These are phyloP conservation scores for Candida chilensis DNA, from an alignment of 805 yeast species.

Conservation along the genomic window DNA sequence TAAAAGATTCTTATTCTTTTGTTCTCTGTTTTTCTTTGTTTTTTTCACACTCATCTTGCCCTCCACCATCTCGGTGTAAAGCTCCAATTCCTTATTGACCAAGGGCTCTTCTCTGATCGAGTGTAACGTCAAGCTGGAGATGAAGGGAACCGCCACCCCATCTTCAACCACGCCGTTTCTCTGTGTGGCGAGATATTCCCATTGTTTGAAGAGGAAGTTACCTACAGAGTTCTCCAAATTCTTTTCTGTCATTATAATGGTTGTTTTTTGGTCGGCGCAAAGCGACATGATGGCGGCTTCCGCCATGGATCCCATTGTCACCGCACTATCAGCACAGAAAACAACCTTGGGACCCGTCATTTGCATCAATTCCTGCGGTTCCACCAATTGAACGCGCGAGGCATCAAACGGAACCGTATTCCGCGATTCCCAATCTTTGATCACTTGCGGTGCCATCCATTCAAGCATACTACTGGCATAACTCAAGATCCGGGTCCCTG, in stretches of 20 bases:
- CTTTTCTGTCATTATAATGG: conserved; percentile 69
- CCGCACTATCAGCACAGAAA: conserved; percentile 62
- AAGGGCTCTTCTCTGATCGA: conserved; percentile 38
- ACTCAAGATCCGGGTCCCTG: conserved; percentile 68
- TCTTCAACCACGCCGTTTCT: conserved; percentile 39
- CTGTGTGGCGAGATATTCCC: conserved; percentile 34
- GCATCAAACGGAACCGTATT: conserved; percentile 76
- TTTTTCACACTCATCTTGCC: conserved; percentile 32
- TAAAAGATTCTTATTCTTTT: conserved; percentile 26
- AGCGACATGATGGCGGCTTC: conserved; percentile 42
- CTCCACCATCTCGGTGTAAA: conserved; percentile 36
- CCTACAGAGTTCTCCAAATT: conserved; percentile 40
- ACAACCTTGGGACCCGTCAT: conserved; percentile 70
- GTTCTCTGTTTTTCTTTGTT: conserved; percentile 29
- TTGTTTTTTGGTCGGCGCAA: conserved; percentile 56
- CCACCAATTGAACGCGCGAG: conserved; percentile 45
- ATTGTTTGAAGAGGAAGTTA: conserved; percentile 38
- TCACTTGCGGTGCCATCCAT: conserved; percentile 90
- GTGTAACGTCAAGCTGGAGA: conserved; percentile 30
- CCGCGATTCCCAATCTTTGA: conserved; percentile 73
- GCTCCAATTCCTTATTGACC: conserved; percentile 37
- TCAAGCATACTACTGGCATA: conserved; percentile 88
- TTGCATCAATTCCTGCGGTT: conserved; percentile 44
- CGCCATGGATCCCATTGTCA: conserved; percentile 56
- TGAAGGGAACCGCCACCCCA: conserved; percentile 50